phyloP scores from a whole-genome alignment of 2,329 filamentous ascomycete species.

The Neofusicoccum ribis region DNA sequence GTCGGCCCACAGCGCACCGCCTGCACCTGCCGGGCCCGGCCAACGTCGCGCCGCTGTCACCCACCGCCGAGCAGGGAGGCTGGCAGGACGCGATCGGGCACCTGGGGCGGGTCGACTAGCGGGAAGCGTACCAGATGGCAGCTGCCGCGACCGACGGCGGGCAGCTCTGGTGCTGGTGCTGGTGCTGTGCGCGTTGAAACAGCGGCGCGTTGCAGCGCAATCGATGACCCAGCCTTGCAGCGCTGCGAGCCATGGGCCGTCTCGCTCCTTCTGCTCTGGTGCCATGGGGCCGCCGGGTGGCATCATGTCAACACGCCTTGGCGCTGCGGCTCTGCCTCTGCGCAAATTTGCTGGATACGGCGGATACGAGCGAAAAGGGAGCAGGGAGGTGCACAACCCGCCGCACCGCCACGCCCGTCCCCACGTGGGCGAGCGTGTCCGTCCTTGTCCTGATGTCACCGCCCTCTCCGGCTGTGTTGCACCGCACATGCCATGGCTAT shows the following conservation, averaged over 20 bases:
- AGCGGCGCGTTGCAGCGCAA: background rate
- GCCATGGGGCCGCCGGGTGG: background rate
- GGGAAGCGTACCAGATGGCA: constrained; percentile 2
- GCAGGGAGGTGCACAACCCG: no score
- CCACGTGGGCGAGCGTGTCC: background rate
- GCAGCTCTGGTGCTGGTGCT: background rate
- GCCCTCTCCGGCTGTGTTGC: no score
- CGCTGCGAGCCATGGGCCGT: background rate
- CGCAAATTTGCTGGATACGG: constrained; percentile 15
- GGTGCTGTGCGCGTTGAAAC: background rate
- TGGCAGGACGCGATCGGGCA: no score
- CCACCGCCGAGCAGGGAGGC: no score
- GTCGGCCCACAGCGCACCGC: background rate
- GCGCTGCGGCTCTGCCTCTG: constrained; percentile 1
- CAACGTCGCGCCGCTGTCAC: no score
- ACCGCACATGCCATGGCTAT: no score
- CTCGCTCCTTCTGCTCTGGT: no score
- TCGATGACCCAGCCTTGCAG: background rate
- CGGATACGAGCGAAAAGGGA: background rate
- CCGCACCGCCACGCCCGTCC: background rate
- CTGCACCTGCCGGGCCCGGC: no score
- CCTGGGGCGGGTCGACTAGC: background rate
- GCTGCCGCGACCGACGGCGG: background rate
- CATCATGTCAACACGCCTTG: background rate
- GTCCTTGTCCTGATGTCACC: no score